Conservation (phyloP, 2,329 filamentous ascomycete genomes). For the Metarhizium robertsii region DNA sequence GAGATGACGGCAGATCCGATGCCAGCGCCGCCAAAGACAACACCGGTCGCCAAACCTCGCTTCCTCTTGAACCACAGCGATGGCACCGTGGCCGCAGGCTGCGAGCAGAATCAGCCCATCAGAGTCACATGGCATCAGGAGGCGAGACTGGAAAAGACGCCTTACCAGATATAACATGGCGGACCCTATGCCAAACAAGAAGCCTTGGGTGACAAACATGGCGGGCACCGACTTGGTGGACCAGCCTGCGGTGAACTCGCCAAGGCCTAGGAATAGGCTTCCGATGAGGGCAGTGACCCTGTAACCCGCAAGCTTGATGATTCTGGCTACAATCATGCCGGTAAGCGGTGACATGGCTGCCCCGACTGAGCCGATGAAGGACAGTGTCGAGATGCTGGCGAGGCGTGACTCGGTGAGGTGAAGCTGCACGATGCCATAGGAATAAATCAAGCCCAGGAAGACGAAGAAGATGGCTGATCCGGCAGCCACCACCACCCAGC, state of each 20-base stretch:
- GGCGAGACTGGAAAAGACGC: too few relatives aligned
- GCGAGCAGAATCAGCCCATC: neutral
- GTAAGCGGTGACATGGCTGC: neutral
- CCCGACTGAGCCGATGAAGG: conserved; percentile 18
- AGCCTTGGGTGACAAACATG: conserved; percentile 16
- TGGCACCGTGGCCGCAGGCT: conserved; percentile 16
- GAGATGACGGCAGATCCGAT: conserved; percentile 19
- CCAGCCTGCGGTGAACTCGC: conserved; percentile 19
- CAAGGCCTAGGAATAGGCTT: conserved; percentile 17
- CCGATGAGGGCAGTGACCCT: conserved; percentile 14
- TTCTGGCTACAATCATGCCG: conserved; percentile 18
- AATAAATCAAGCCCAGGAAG: conserved; percentile 21
- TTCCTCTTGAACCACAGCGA: conserved; percentile 17
- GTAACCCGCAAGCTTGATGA: conserved; percentile 16
- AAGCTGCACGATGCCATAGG: conserved; percentile 22
- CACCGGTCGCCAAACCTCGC: conserved; percentile 17
- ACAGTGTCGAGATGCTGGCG: conserved; percentile 16
- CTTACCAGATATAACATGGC: conserved; percentile 15
- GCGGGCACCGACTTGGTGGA: conserved; percentile 14
- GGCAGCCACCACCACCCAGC: neutral
- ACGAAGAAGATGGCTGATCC: conserved; percentile 12
- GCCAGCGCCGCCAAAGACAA: conserved; percentile 20
- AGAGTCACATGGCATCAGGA: too few relatives aligned
- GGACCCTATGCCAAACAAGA: conserved; percentile 17
- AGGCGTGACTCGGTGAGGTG: conserved; percentile 15